Conservation (phyloP, 345 rosid genomes). For the Hibiscus tridactylites region DNA sequence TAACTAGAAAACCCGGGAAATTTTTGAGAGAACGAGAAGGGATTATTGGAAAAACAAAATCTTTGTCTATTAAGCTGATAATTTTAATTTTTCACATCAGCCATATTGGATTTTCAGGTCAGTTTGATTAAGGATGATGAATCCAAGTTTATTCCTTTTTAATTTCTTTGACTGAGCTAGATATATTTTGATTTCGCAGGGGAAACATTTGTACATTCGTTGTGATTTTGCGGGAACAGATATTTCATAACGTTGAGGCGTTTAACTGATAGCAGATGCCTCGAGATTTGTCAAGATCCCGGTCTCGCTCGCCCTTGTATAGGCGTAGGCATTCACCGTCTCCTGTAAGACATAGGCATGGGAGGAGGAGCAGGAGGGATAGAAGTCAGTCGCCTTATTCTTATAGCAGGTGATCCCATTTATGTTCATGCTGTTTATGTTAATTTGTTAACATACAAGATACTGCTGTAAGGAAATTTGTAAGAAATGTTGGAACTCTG, state of each 20-base stretch:
- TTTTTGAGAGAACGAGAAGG: not conserved
- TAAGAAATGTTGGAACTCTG: conserved; percentile 31
- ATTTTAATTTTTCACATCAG: not conserved
- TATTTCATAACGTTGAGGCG: not conserved
- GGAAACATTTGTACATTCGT: not conserved
- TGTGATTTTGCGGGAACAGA: not conserved
- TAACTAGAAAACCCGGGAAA: not conserved
- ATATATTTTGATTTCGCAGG: not conserved
- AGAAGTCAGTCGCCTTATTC: conserved; percentile 74
- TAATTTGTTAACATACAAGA: conserved; percentile 14
- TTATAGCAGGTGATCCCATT: conserved; percentile 85
- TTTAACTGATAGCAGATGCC: conserved; percentile 45
- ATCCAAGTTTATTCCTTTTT: not conserved
- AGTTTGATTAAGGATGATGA: not conserved
- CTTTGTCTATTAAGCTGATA: not conserved
- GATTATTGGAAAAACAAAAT: not conserved
- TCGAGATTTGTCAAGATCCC: conserved; percentile 62
- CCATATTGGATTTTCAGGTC: not conserved
- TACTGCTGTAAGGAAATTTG: conserved; percentile 28
- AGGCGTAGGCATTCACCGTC: conserved; percentile 66
- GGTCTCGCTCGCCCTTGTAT: conserved; percentile 69
- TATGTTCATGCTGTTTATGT: conserved; percentile 19
- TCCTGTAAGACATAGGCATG: conserved; percentile 57
- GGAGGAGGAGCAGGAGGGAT: conserved; percentile 71
- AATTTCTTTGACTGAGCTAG: not conserved